phyloP scores from a whole-genome alignment of 2,329 filamentous ascomycete species.

The Fusarium avenaceum region DNA sequence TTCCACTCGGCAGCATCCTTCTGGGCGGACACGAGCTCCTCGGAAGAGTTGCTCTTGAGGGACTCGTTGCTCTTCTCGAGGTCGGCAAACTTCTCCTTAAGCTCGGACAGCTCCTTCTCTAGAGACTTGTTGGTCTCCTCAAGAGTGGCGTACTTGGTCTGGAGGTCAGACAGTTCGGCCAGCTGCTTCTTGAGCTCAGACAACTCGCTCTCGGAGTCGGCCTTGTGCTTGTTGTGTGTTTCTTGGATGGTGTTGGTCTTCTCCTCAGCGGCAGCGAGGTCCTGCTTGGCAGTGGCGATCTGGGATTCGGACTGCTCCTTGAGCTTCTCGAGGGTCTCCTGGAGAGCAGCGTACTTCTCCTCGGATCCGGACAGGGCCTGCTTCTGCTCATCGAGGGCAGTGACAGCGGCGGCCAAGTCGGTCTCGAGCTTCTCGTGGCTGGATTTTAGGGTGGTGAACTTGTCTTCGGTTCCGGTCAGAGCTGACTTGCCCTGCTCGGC shows the following conservation, averaged over 20 bases:
- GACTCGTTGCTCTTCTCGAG: conserved; percentile 47
- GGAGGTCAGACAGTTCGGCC: conserved; percentile 50
- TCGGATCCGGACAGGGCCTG: conserved; percentile 47
- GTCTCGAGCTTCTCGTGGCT: conserved; percentile 49
- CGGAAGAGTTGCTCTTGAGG: conserved; percentile 52
- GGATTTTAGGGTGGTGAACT: conserved; percentile 46
- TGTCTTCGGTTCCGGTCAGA: conserved; percentile 48
- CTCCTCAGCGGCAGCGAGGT: conserved; percentile 45
- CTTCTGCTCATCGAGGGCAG: conserved; percentile 50
- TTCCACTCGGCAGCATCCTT: conserved; percentile 49
- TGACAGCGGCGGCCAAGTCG: conserved; percentile 47
- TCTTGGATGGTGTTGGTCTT: conserved; percentile 47
- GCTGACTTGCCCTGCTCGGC: conserved; percentile 49
- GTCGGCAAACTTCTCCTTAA: conserved; percentile 50
- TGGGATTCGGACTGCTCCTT: conserved; percentile 47
- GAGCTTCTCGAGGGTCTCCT: conserved; percentile 48
- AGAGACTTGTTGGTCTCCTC: conserved; percentile 48
- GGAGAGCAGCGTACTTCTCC: conserved; percentile 47
- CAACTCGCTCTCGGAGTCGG: conserved; percentile 49
- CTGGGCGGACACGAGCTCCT: conserved; percentile 51
- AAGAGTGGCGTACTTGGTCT: conserved; percentile 52
- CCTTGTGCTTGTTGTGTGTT: conserved; percentile 50
- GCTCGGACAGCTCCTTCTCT: conserved; percentile 45
- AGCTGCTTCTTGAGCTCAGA: conserved; percentile 51
- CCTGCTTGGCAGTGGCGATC: conserved; percentile 45